Evolutionary conservation across 441 rosid species (phyloP).

Genomic region (Corymbia calophylla): DNA sequence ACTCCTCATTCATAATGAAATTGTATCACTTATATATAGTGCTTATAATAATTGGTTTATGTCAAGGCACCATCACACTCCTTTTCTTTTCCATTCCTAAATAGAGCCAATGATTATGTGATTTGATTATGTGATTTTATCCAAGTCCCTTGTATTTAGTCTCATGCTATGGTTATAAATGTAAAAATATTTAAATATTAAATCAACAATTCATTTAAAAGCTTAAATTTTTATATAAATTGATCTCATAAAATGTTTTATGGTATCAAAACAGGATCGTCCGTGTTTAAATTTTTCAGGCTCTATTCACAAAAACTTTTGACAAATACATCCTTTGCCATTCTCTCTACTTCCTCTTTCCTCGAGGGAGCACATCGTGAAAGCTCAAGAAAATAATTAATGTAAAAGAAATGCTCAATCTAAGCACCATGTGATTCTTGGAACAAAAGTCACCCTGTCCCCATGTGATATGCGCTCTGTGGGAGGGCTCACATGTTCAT

Average conservation of each 20-base stretch:
- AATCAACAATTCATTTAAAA: rapidly evolving
- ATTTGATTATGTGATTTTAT: no score
- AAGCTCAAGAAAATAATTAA: not conserved
- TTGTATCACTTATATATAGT: not conserved
- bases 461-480: not conserved
- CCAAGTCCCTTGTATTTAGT: rapidly evolving
- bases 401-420: not conserved
- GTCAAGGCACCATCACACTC: not conserved
- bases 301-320: rapidly evolving
- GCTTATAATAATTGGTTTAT: no score
- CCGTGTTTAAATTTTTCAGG: rapidly evolving
- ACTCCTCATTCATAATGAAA: not conserved
- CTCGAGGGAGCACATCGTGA: not conserved
- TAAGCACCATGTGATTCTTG: not conserved
- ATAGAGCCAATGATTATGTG: not conserved
- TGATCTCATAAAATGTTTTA: no score
- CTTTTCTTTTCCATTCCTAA: no score
- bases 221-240: no score
- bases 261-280: not conserved
- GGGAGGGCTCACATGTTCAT: not conserved
- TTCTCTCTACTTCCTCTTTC: not conserved
- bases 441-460: not conserved
- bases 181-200: no score
- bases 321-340: not conserved
- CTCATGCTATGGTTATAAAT: not conserved